phyloP scores from a whole-genome alignment of 1,284 basidiomycete species.

The Cutaneotrichosporon sp. region DNA sequence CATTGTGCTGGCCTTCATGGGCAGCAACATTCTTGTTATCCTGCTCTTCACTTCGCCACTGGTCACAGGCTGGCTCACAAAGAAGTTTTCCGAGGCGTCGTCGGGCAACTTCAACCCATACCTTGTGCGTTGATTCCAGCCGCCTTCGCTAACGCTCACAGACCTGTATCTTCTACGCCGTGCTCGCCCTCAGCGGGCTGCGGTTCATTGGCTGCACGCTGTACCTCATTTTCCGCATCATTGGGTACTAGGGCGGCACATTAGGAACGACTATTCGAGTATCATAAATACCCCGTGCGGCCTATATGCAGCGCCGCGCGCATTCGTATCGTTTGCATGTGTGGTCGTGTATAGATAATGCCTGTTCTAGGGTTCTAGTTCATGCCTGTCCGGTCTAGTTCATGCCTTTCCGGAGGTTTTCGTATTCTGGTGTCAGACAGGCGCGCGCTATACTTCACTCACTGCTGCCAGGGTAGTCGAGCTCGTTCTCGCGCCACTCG shows the following conservation, averaged over 20 bases:
- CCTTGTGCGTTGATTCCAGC: constrained; percentile 49
- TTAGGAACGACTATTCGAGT: background rate
- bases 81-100: constrained; percentile 50
- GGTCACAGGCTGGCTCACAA: constrained; percentile 54
- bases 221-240: constrained; percentile 64
- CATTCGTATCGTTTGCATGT: background rate
- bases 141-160: constrained; percentile 1
- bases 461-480: constrained; percentile 41
- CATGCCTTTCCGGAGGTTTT: constrained; percentile 19
- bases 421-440: constrained; percentile 13
- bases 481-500: constrained; percentile 35
- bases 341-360: background rate
- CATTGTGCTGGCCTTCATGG: constrained; percentile 77
- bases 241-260: constrained; percentile 36
- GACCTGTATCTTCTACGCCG: constrained; percentile 70
- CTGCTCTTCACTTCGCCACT: constrained; percentile 71
- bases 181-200: constrained; percentile 71
- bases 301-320: background rate
- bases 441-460: constrained; percentile 12
- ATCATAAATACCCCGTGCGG: background rate
- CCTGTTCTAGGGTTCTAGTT: background rate
- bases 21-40: constrained; percentile 77
- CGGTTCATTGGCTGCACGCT: constrained; percentile 70
- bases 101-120: constrained; percentile 69
- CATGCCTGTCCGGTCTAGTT: constrained; percentile 2